Percentiles rank a stretch among this genome's conserved stretches.
These are phyloP conservation scores for Trichophyton simii DNA, from an alignment of 2,329 filamentous ascomycete species.

Conservation along the genomic window DNA sequence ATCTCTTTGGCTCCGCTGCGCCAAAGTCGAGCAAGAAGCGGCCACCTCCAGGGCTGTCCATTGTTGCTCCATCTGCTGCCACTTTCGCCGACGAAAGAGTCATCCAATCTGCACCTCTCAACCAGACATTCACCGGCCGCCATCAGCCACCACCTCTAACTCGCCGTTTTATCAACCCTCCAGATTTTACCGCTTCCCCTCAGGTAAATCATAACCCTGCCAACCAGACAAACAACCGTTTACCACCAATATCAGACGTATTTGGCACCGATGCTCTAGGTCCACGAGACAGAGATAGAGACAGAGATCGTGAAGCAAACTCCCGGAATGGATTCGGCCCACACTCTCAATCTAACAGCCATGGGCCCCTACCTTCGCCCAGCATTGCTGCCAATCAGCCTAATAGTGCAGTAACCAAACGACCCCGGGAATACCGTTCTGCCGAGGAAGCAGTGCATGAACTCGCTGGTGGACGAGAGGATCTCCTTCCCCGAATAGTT, in stretches of 20 bases:
- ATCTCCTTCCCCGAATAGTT: slow-evolving; percentile 81
- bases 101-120: slow-evolving; percentile 88
- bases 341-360: slow-evolving; percentile 26
- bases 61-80: slow-evolving; percentile 84
- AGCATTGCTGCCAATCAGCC: slow-evolving; percentile 47
- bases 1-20: slow-evolving; percentile 24
- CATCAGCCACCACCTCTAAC: slow-evolving; percentile 65
- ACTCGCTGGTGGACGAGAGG: slow-evolving; percentile 78
- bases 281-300: slow-evolving; percentile 24
- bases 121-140: slow-evolving; percentile 89
- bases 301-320: slow-evolving; percentile 12
- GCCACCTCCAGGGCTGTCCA: slow-evolving; percentile 70
- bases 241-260: slow-evolving; percentile 89
- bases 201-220: slow-evolving; percentile 86
- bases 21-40: slow-evolving; percentile 39
- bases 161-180: slow-evolving; percentile 66
- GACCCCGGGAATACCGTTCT: slow-evolving; percentile 79
- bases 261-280: slow-evolving; percentile 66
- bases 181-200: slow-evolving; percentile 38
- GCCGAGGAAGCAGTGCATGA: slow-evolving; percentile 92
- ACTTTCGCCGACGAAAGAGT: slow-evolving; percentile 89
- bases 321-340: slow-evolving; percentile 8
- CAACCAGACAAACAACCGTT: slow-evolving; percentile 76
- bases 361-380: slow-evolving; percentile 64
- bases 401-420: slow-evolving; percentile 39